A percentile compares a stretch with the other conserved stretches of the same genome.
Conservation (phyloP, 805 yeast genomes). For the Kluyveromyces wickerhamii region DNA sequence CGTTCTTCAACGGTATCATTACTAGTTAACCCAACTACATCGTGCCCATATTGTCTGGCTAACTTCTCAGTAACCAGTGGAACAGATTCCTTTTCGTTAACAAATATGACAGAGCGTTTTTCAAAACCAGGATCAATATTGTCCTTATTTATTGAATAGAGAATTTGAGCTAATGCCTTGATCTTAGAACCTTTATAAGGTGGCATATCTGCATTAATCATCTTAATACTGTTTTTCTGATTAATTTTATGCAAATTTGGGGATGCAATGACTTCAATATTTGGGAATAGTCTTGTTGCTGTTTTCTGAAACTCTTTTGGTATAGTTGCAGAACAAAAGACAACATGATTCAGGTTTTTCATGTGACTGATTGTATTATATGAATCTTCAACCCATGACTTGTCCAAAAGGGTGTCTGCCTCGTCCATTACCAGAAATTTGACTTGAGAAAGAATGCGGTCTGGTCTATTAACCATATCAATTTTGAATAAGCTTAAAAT, state of each 20-base stretch:
- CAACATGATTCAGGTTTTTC: conserved; percentile 50
- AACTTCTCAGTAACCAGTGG: conserved; percentile 49
- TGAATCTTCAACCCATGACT: conserved; percentile 65
- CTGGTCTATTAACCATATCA: conserved; percentile 30
- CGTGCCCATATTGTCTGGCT: conserved; percentile 42
- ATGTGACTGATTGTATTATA: conserved; percentile 42
- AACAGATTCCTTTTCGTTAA: conserved; percentile 64
- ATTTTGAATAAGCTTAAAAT: conserved; percentile 34
- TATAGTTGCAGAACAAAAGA: conserved; percentile 86
- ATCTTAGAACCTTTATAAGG: conserved; percentile 82
- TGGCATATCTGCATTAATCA: conserved; percentile 64
- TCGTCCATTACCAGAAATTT: conserved; percentile 75
- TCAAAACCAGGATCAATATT: conserved; percentile 69
- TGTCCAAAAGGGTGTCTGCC: conserved; percentile 87
- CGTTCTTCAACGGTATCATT: conserved; percentile 57
- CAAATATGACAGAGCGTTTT: conserved; percentile 79
- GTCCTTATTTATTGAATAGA: conserved; percentile 78
- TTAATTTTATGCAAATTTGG: conserved; percentile 86
- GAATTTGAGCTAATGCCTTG: conserved; percentile 79
- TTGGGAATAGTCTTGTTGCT: conserved; percentile 53
- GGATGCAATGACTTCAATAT: conserved; percentile 58
- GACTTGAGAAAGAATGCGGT: conserved; percentile 38
- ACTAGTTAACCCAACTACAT: conserved; percentile 61
- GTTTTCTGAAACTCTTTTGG: conserved; percentile 68
- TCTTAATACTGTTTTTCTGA: conserved; percentile 56